Percentiles rank a stretch among this genome's conserved stretches.
Evolutionary conservation across 139 green algal species (phyloP).

Genomic region (Mychonastes homosphaera): DNA sequence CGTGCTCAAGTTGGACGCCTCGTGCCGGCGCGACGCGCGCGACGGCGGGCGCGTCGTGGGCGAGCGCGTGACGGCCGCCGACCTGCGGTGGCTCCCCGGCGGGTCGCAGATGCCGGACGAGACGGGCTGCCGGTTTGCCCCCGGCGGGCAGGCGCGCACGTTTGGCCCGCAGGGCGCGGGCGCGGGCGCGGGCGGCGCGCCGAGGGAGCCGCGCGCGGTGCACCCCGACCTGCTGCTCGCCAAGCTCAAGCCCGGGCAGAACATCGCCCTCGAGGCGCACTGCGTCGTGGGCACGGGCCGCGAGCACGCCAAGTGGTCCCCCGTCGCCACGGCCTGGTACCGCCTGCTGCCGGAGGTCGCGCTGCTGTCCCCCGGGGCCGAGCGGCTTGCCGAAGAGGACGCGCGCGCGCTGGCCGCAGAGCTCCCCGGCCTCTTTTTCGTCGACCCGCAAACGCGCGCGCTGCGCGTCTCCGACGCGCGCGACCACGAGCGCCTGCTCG

Average conservation of each 20-base stretch:
- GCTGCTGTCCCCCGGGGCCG: constrained; percentile 34
- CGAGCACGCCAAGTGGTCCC: constrained; percentile 97
- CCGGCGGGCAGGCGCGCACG: constrained; percentile 35
- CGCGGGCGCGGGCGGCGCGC: neutral
- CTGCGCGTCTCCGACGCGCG: constrained; percentile 6
- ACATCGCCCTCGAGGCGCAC: constrained; percentile 86
- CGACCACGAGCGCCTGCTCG: too few relatives aligned
- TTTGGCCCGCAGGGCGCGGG: constrained; percentile 7
- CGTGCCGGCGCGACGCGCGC: constrained; percentile 19
- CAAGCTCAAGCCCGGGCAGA: constrained; percentile 70
- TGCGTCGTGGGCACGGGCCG: constrained; percentile 75
- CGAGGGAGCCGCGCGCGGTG: constrained; percentile 34
- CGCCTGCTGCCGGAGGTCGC: constrained; percentile 73
- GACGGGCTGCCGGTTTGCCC: constrained; percentile 56
- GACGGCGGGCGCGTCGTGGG: neutral
- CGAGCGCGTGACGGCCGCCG: constrained; percentile 37
- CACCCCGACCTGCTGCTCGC: constrained; percentile 87
- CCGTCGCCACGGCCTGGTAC: constrained; percentile 93
- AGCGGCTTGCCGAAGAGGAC: constrained; percentile 28
- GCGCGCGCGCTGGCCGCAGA: constrained; percentile 47
- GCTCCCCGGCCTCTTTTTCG: constrained; percentile 20
- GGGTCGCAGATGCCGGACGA: constrained; percentile 83
- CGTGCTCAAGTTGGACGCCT: constrained; percentile 52
- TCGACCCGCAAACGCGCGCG: neutral
- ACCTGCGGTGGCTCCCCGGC: constrained; percentile 71